Evolutionary conservation across 768 basidiomycete species (phyloP).

Genomic region (Kwoniella sp.): DNA sequence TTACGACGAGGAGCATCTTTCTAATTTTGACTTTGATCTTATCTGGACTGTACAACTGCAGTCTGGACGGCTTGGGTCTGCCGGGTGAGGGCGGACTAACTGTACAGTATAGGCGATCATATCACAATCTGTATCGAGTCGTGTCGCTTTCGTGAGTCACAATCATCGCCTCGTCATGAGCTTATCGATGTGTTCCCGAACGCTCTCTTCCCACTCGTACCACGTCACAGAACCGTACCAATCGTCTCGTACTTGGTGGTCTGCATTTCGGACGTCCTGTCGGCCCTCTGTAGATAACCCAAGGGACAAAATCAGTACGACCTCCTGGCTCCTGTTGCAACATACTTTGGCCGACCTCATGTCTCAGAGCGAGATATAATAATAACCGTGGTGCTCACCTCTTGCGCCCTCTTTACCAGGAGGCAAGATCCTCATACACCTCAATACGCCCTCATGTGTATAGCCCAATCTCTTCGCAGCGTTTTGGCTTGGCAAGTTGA

Average conservation of each 20-base stretch:
- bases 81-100: no score
- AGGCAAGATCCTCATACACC: slow-evolving; percentile 33
- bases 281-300: slow-evolving; percentile 24
- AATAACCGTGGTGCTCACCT: slow-evolving; percentile 27
- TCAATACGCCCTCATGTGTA: slow-evolving; percentile 39
- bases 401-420: slow-evolving; percentile 34
- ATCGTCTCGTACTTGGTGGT: slow-evolving; percentile 31
- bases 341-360: no score
- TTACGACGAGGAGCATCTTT: no score
- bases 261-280: slow-evolving; percentile 29
- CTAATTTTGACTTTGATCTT: no score
- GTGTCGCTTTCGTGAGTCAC: no score
- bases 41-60: no score
- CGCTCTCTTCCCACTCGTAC: slow-evolving; percentile 51
- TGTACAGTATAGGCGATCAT: no score
- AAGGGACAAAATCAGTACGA: not conserved
- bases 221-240: slow-evolving; percentile 49
- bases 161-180: slow-evolving; percentile 44
- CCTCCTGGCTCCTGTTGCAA: no score
- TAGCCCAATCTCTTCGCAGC: slow-evolving; percentile 45
- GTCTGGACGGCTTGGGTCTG: no score
- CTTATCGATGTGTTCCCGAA: slow-evolving; percentile 42
- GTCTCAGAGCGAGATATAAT: not conserved
- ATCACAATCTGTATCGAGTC: no score
- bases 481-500: slow-evolving; percentile 37